Percentiles rank a stretch among this genome's conserved stretches.
These are phyloP conservation scores for Camelina sativa DNA, from an alignment of 345 rosid species.

Conservation along the genomic window DNA sequence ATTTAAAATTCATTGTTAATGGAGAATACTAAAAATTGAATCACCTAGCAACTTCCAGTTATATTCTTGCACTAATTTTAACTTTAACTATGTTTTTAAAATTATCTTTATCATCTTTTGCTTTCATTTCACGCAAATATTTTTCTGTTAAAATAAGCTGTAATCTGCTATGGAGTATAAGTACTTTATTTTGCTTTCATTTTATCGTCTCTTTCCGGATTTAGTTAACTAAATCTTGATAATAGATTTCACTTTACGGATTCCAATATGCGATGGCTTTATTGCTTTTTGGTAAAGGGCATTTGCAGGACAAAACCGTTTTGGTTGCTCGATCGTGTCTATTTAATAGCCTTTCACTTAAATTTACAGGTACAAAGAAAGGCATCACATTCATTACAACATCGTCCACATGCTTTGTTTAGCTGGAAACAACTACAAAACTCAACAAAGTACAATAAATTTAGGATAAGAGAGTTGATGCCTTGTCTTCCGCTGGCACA, in stretches of 20 bases:
- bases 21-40: not conserved
- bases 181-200: not conserved
- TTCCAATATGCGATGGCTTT: slow-evolving; percentile 13
- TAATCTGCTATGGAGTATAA: not conserved
- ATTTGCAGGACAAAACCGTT: slow-evolving; percentile 25
- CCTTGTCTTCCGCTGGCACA: slow-evolving; percentile 41
- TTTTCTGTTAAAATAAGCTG: not conserved
- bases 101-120: not conserved
- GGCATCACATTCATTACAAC: slow-evolving; percentile 23
- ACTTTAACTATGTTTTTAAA: not conserved
- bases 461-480: slow-evolving; percentile 39
- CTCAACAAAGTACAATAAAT: slow-evolving; percentile 36
- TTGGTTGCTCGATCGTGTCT: slow-evolving; percentile 29
- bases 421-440: slow-evolving; percentile 39
- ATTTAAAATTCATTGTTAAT: not conserved
- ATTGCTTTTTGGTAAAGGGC: not conserved
- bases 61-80: not conserved
- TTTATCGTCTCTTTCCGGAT: slow-evolving; percentile 21
- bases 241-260: slow-evolving; percentile 13
- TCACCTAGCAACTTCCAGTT: not conserved
- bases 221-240: not conserved
- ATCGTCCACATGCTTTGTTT: slow-evolving; percentile 32
- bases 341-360: slow-evolving; percentile 12
- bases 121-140: slow-evolving; percentile 9
- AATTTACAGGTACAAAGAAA: slow-evolving; percentile 25